Conservation (phyloP, 805 yeast species). For the Ogataea corticis region DNA sequence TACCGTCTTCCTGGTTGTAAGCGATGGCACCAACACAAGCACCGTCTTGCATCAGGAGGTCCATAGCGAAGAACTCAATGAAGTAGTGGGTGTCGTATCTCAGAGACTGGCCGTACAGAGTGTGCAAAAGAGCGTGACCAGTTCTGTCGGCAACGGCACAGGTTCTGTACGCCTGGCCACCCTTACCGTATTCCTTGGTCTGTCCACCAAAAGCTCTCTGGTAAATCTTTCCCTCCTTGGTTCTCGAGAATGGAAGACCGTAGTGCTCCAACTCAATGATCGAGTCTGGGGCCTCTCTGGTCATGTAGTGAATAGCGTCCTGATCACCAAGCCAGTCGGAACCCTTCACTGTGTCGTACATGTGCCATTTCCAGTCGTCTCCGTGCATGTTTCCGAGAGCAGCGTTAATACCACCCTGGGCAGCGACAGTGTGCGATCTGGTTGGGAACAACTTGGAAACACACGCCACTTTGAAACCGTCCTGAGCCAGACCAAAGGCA, state of each 20-base stretch:
- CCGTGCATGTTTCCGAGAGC: conserved; percentile 98
- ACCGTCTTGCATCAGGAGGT: conserved; percentile 91
- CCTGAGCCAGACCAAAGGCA: conserved; percentile 95
- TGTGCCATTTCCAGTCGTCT: conserved; percentile 99
- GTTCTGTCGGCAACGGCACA: conserved; percentile 99
- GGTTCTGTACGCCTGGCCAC: conserved; percentile 99
- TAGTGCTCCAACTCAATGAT: conserved; percentile 96
- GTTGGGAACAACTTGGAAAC: conserved; percentile 96
- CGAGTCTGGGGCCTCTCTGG: conserved; percentile 94
- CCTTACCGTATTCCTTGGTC: conserved; percentile 91
- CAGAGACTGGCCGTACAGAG: conserved; percentile 93
- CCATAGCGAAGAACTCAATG: conserved; percentile 96
- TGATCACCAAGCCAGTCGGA: conserved; percentile 99
- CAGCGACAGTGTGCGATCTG: conserved; percentile 98
- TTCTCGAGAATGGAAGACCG: conserved; percentile 98
- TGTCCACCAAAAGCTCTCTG: conserved; percentile 99
- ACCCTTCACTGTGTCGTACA: conserved; percentile 99
- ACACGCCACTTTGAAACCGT: conserved; percentile 97
- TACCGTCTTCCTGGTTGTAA: conserved; percentile 98
- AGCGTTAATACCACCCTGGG: conserved; percentile 99
- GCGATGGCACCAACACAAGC: conserved; percentile 97
- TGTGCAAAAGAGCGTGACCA: conserved; percentile 95
- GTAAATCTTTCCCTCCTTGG: conserved; percentile 93
- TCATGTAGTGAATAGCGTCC: conserved; percentile 99
- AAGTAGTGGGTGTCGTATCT: conserved; percentile 97